Percentiles rank a stretch among this genome's conserved stretches.
These are phyloP conservation scores for Trichoderma cornu-damae DNA, from an alignment of 2,329 filamentous ascomycete genomes.

Conservation along the genomic window DNA sequence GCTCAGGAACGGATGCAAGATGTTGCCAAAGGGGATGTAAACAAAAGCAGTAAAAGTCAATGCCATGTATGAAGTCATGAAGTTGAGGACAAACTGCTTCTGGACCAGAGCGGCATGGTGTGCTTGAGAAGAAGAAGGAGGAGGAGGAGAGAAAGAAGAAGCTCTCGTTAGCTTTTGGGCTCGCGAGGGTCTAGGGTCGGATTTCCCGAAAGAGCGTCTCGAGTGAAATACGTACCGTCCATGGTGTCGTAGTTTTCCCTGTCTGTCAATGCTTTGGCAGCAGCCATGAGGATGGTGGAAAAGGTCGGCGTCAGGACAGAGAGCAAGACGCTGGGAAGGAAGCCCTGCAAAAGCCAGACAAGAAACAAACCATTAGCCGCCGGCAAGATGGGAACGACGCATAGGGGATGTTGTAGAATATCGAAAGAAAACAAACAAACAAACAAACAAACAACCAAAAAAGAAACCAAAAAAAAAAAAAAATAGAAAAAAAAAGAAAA, in stretches of 20 bases:
- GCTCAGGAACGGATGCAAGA: constrained; percentile 80
- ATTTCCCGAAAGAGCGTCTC: too few species aligned
- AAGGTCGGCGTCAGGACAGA: constrained; percentile 75
- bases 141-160: too few species aligned
- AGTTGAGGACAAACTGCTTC: constrained; percentile 94
- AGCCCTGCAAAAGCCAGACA: constrained; percentile 54
- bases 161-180: not conserved
- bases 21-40: constrained; percentile 83
- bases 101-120: constrained; percentile 80
- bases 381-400: not conserved
- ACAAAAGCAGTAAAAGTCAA: constrained; percentile 91
- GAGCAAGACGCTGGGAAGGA: constrained; percentile 84
- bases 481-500: too few species aligned
- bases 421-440: too few species aligned
- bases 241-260: constrained; percentile 91
- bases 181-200: too few species aligned
- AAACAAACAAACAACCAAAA: too few species aligned
- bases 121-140: too few species aligned
- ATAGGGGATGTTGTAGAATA: too few species aligned
- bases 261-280: constrained; percentile 72
- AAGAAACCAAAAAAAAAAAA: too few species aligned
- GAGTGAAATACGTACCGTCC: constrained; percentile 53
- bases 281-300: constrained; percentile 65
- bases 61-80: constrained; percentile 90
- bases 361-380: not conserved